phyloP scores from a whole-genome alignment of 768 basidiomycete genomes.

The Boletus reticulatus region DNA sequence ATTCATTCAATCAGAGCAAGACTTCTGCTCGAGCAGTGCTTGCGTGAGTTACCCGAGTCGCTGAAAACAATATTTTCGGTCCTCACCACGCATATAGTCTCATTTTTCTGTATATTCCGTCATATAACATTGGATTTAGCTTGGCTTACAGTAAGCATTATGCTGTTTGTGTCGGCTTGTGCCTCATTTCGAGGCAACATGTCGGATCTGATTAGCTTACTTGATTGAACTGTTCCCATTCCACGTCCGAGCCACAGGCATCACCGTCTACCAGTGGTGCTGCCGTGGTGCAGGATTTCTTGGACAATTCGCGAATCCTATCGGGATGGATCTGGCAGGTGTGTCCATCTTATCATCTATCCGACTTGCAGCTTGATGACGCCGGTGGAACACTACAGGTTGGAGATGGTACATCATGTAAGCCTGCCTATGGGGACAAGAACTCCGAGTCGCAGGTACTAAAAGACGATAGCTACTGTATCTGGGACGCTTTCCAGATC shows the following conservation, averaged over 20 bases:
- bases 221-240: conserved; percentile 65
- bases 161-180: no score
- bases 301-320: conserved; percentile 13
- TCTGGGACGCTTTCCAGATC: neutral
- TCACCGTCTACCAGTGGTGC: conserved; percentile 59
- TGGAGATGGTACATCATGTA: conserved; percentile 18
- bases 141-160: neutral
- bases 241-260: conserved; percentile 58
- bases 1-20: neutral
- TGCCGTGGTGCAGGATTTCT: conserved; percentile 34
- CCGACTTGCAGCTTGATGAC: neutral
- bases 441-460: neutral
- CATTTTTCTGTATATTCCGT: neutral
- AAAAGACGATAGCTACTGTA: neutral
- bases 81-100: neutral
- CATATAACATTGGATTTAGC: neutral
- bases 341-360: neutral
- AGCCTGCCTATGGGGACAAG: neutral
- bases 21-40: neutral
- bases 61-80: neutral
- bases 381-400: neutral
- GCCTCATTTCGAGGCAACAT: neutral
- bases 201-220: neutral
- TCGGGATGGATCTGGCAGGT: conserved; percentile 12
- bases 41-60: neutral